Percentiles rank a stretch among this genome's conserved stretches.
Conservation (phyloP, 2,329 filamentous ascomycete genomes). For the Aspergillus japonicus region DNA sequence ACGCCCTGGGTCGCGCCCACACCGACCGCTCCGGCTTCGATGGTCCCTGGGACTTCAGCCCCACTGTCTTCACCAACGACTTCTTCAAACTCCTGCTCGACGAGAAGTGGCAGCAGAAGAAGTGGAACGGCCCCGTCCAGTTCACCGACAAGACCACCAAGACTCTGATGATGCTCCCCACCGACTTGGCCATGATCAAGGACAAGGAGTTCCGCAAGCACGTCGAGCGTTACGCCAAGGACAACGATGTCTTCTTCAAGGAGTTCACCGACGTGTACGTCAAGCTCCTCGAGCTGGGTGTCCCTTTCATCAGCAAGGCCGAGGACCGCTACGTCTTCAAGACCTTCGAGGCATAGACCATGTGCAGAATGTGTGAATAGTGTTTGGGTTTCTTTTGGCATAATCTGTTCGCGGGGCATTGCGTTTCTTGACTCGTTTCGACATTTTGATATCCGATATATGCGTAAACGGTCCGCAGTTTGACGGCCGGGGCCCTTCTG, state of each 20-base stretch:
- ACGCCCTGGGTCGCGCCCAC: conserved; percentile 88
- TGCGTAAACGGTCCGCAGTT: conserved; percentile 2
- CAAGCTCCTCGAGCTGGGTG: conserved; percentile 90
- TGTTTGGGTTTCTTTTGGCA: conserved; percentile 11
- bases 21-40: conserved; percentile 81
- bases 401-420: conserved; percentile 13
- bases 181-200: conserved; percentile 81
- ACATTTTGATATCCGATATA: conserved; percentile 17
- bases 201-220: conserved; percentile 81
- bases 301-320: conserved; percentile 74
- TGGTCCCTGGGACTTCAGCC: conserved; percentile 90
- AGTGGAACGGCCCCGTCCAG: conserved; percentile 90
- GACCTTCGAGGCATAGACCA: conserved; percentile 42
- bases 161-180: conserved; percentile 94
- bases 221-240: conserved; percentile 86
- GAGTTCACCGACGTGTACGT: conserved; percentile 78
- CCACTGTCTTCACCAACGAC: conserved; percentile 90
- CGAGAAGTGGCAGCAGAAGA: conserved; percentile 89
- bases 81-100: conserved; percentile 84
- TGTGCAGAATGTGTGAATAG: not conserved
- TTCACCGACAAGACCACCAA: conserved; percentile 86
- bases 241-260: conserved; percentile 88
- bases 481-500: conserved; percentile 4
- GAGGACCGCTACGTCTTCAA: conserved; percentile 64
- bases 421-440: conserved; percentile 9